phyloP scores from a whole-genome alignment of 805 yeast genomes.

The Yarrowia sp. region DNA sequence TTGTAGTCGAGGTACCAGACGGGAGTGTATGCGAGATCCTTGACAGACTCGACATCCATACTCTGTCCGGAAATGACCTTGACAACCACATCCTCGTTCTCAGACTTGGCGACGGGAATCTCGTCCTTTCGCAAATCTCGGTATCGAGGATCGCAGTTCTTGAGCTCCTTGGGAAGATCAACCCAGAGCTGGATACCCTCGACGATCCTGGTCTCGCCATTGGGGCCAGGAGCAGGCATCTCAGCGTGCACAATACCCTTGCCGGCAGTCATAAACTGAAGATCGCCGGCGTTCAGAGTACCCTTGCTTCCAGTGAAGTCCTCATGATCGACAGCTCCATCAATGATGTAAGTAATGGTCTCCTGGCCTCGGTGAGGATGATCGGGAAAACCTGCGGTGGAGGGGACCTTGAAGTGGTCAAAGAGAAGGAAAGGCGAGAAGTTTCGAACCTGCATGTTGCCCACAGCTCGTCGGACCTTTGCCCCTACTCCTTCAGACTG shows the following conservation, averaged over 20 bases:
- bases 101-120: slow-evolving; percentile 71
- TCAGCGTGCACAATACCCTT: slow-evolving; percentile 84
- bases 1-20: slow-evolving; percentile 72
- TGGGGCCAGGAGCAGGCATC: slow-evolving; percentile 68
- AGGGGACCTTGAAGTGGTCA: slow-evolving; percentile 72
- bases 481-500: slow-evolving; percentile 90
- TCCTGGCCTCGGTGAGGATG: slow-evolving; percentile 86
- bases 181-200: slow-evolving; percentile 88
- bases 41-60: slow-evolving; percentile 74
- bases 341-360: slow-evolving; percentile 68
- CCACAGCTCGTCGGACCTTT: slow-evolving; percentile 78
- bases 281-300: slow-evolving; percentile 75
- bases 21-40: slow-evolving; percentile 83
- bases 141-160: slow-evolving; percentile 72
- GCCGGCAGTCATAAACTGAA: slow-evolving; percentile 94
- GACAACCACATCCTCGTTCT: slow-evolving; percentile 64
- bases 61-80: slow-evolving; percentile 79
- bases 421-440: slow-evolving; percentile 82
- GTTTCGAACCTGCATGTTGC: slow-evolving; percentile 67
- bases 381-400: slow-evolving; percentile 77
- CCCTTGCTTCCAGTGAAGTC: slow-evolving; percentile 86
- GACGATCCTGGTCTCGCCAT: slow-evolving; percentile 52
- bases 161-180: slow-evolving; percentile 70
- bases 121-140: slow-evolving; percentile 73
- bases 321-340: slow-evolving; percentile 76